These are phyloP conservation scores for Fusarium napiforme DNA, from an alignment of 2,329 filamentous ascomycete species.

Conservation along the genomic window DNA sequence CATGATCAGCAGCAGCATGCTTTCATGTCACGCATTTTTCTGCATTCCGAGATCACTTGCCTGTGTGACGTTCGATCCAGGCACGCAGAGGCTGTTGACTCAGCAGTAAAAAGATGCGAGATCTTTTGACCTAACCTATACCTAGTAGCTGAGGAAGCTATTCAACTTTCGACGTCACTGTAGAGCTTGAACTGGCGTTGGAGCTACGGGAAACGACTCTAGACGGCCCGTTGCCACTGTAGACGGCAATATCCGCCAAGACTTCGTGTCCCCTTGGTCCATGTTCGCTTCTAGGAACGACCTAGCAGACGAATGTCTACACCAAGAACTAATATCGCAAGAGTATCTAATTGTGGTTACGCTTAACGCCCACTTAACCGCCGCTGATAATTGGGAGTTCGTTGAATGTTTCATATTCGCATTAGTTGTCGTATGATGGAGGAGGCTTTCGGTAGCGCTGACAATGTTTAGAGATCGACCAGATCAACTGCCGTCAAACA, in stretches of 20 bases:
- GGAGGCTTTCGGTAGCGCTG: not conserved
- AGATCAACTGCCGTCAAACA: not conserved
- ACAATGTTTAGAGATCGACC: not conserved
- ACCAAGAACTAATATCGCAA: not conserved
- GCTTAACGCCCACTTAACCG: not conserved
- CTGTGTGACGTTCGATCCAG: slow-evolving; percentile 16
- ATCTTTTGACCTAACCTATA: slow-evolving; percentile 9
- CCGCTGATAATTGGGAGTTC: not conserved
- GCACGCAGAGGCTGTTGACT: slow-evolving; percentile 16
- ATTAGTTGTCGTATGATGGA: not conserved
- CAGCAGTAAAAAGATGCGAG: not conserved
- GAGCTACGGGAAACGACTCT: slow-evolving; percentile 19
- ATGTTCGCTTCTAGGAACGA: not conserved
- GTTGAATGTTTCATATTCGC: not conserved
- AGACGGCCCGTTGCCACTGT: slow-evolving; percentile 18
- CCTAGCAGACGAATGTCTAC: not conserved
- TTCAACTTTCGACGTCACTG: slow-evolving; percentile 20
- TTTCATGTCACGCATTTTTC: slow-evolving; percentile 38
- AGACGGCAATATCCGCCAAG: slow-evolving; percentile 23
- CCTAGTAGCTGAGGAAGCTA: not conserved
- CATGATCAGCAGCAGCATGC: slow-evolving; percentile 33
- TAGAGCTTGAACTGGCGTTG: slow-evolving; percentile 7
- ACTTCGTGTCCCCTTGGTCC: not conserved
- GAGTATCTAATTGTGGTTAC: not conserved
- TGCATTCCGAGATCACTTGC: slow-evolving; percentile 10